Evolutionary conservation across 371 early-diverging fungal genomes (phyloP).

Genomic region (Pancytospora philotis): DNA sequence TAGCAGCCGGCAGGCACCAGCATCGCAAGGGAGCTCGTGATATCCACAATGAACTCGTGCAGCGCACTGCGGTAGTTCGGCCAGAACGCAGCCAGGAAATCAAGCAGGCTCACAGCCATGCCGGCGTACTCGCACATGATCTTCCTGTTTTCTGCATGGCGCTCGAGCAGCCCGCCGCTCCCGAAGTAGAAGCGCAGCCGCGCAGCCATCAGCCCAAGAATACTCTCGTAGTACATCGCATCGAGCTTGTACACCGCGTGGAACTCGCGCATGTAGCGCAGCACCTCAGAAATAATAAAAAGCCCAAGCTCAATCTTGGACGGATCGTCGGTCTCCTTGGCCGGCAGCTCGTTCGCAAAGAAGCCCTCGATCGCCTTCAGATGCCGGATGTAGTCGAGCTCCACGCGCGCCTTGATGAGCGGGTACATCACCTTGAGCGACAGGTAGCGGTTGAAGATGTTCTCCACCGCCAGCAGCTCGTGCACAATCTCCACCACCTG

Average conservation of each 20-base stretch:
- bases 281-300: conserved; percentile 8
- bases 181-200: neutral
- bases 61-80: neutral
- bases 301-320: conserved; percentile 10
- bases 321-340: neutral
- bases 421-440: neutral
- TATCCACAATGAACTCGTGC: neutral
- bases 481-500: neutral
- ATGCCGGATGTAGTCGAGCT: neutral
- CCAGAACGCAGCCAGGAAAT: neutral
- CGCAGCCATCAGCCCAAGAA: neutral
- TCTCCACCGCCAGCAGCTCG: conserved; percentile 2
- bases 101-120: neutral
- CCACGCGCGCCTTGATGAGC: neutral
- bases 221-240: conserved; percentile 2
- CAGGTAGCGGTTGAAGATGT: conserved; percentile 19
- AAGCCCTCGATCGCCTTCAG: neutral
- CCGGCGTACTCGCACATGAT: conserved; percentile 10
- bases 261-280: neutral
- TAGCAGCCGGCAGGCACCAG: conserved; percentile 3
- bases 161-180: neutral
- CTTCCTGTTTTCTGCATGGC: conserved; percentile 7
- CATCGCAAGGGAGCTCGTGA: neutral
- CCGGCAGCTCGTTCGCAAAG: conserved; percentile 11
- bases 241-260: conserved; percentile 2